These are phyloP conservation scores for Termitomyces sp. DNA, from an alignment of 768 basidiomycete species.

Conservation along the genomic window DNA sequence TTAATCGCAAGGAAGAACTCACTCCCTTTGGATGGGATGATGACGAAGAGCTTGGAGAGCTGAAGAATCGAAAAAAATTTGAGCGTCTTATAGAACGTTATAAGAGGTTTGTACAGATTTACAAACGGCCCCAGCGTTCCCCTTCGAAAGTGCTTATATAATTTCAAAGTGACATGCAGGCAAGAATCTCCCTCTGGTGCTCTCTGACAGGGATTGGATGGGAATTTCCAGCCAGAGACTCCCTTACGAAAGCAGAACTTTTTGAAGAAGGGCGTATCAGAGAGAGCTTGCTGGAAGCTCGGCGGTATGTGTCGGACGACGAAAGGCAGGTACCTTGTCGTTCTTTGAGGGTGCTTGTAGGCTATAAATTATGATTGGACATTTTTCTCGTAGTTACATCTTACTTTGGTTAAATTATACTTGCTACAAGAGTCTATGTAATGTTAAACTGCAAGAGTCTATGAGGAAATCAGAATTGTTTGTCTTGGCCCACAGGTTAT, in stretches of 20 bases:
- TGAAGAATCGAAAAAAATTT: slow-evolving; percentile 51
- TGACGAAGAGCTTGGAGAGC: slow-evolving; percentile 53
- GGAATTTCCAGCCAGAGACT: slow-evolving; percentile 52
- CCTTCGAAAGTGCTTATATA: neutral
- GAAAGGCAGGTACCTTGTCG: slow-evolving; percentile 51
- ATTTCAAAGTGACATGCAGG: slow-evolving; percentile 53
- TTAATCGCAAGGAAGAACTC: slow-evolving; percentile 49
- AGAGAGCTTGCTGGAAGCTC: slow-evolving; percentile 55
- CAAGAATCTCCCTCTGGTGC: slow-evolving; percentile 58
- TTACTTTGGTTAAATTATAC: neutral
- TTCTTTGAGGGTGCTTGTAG: slow-evolving; percentile 54
- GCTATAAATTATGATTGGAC: slow-evolving; percentile 38
- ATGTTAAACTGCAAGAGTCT: neutral
- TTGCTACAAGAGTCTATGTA: neutral
- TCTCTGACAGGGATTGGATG: slow-evolving; percentile 55
- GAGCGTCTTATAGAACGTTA: slow-evolving; percentile 56
- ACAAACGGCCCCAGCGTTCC: neutral
- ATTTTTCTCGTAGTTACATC: neutral
- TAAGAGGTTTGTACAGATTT: slow-evolving; percentile 34
- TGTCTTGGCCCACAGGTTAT: slow-evolving; percentile 15
- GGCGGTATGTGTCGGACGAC: slow-evolving; percentile 40
- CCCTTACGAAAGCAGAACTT: slow-evolving; percentile 62
- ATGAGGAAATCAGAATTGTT: slow-evolving; percentile 15
- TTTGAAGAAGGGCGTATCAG: slow-evolving; percentile 61
- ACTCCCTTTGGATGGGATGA: slow-evolving; percentile 65